Conservation (phyloP, 495 filamentous ascomycete genomes). For the Podospora bellae-mahoneyi region DNA sequence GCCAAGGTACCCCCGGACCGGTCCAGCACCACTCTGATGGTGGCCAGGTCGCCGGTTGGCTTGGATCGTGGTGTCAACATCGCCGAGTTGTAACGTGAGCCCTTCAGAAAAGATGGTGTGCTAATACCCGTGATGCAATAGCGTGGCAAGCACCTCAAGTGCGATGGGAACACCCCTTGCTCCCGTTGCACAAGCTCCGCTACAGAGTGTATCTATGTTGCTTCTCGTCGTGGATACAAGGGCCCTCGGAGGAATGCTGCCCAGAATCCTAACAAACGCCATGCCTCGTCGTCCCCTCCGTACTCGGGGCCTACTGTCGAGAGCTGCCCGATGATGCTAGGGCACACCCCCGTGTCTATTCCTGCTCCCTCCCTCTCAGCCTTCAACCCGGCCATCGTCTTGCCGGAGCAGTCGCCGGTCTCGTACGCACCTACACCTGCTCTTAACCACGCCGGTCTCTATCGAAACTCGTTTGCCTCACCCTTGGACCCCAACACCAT, state of each 20-base stretch:
- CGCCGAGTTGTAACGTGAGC: neutral
- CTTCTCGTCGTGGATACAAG: constrained; percentile 52
- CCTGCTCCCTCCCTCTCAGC: constrained; percentile 29
- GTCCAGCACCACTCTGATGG: constrained; percentile 1
- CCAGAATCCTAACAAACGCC: constrained; percentile 50
- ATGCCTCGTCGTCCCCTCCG: constrained; percentile 47
- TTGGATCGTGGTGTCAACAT: neutral
- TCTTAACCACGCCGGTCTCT: constrained; percentile 35
- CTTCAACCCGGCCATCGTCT: constrained; percentile 39
- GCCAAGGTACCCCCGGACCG: constrained; percentile 8
- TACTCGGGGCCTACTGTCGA: constrained; percentile 29
- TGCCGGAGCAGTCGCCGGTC: constrained; percentile 40
- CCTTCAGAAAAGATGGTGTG: constrained; percentile 3
- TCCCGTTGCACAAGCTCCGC: constrained; percentile 42
- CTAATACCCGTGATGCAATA: constrained; percentile 25
- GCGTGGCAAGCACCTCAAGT: constrained; percentile 51
- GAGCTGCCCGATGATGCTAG: constrained; percentile 47
- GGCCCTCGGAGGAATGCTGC: constrained; percentile 43
- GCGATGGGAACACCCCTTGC: constrained; percentile 46
- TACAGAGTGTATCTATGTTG: constrained; percentile 47
- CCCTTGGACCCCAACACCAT: constrained; percentile 31
- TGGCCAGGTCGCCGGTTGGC: neutral
- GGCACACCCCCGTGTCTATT: constrained; percentile 32
- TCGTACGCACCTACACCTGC: constrained; percentile 36
- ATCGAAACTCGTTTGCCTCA: constrained; percentile 35